Conservation (phyloP, 148 eudicot species). For the Vaccinium darrowii region DNA sequence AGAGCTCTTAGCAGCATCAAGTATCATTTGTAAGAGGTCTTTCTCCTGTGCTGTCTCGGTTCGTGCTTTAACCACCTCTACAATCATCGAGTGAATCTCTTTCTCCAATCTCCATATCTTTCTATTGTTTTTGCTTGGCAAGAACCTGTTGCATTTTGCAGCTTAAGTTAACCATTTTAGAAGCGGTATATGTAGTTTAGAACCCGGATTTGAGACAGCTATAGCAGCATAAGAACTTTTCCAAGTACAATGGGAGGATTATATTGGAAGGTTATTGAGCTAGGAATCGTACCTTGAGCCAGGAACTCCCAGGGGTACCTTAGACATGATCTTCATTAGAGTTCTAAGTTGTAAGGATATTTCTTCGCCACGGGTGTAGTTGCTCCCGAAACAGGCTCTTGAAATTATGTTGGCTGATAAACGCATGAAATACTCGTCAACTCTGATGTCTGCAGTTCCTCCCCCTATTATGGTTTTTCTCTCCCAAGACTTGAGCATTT, state of each 20-base stretch:
- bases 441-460: conserved; percentile 35
- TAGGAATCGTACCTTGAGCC: conserved; percentile 37
- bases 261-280: not conserved
- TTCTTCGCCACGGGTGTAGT: conserved; percentile 45
- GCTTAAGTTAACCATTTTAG: not conserved
- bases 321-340: conserved; percentile 42
- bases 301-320: conserved; percentile 47
- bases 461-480: conserved; percentile 20
- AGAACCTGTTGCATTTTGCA: conserved; percentile 23
- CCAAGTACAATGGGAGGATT: too few relatives aligned
- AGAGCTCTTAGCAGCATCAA: conserved; percentile 42
- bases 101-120: conserved; percentile 48
- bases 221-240: too few relatives aligned
- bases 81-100: conserved; percentile 47
- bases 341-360: conserved; percentile 45
- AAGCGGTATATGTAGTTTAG: too few relatives aligned
- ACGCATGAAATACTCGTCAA: conserved; percentile 50
- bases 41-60: conserved; percentile 28
- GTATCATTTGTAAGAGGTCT: conserved; percentile 54
- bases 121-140: conserved; percentile 49
- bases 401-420: conserved; percentile 69
- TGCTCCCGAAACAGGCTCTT: conserved; percentile 63
- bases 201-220: too few relatives aligned
- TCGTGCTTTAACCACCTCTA: conserved; percentile 41
- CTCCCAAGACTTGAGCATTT: conserved; percentile 46